Conservation (phyloP, 768 basidiomycete genomes). For the Paxillus rubicundulus region DNA sequence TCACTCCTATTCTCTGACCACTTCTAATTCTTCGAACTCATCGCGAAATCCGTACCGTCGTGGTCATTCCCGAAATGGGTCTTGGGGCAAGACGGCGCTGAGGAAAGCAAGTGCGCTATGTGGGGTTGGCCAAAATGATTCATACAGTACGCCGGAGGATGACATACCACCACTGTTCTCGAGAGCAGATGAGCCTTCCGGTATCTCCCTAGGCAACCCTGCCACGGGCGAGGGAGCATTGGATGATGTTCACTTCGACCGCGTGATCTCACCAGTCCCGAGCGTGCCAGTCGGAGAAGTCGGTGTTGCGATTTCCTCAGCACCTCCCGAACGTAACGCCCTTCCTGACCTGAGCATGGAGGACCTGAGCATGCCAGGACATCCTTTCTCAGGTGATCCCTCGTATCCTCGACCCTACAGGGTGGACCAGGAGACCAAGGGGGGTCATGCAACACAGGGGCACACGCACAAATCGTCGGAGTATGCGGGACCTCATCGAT, state of each 20-base stretch:
- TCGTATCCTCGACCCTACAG: slow-evolving; percentile 13
- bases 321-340: slow-evolving; percentile 23
- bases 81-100: slow-evolving; percentile 38
- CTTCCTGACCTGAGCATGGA: slow-evolving; percentile 8
- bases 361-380: slow-evolving; percentile 27
- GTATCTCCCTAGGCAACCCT: slow-evolving; percentile 6
- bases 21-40: slow-evolving; percentile 33
- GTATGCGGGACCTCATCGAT: slow-evolving; percentile 43
- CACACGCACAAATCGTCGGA: slow-evolving; percentile 28
- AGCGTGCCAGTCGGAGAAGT: slow-evolving; percentile 29
- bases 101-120: slow-evolving; percentile 34
- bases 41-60: slow-evolving; percentile 18
- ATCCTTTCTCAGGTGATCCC: slow-evolving; percentile 37
- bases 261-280: slow-evolving; percentile 31
- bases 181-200: slow-evolving; percentile 23
- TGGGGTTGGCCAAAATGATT: slow-evolving; percentile 21
- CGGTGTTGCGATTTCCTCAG: slow-evolving; percentile 45
- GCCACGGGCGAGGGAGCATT: background rate
- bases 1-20: slow-evolving; percentile 38
- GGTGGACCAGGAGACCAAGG: background rate
- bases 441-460: slow-evolving; percentile 6
- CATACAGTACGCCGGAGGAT: slow-evolving; percentile 23
- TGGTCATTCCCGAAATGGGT: slow-evolving; percentile 37
- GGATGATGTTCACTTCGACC: background rate
- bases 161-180: slow-evolving; percentile 23